These are phyloP conservation scores for Yarrowia sp. DNA, from an alignment of 805 yeast genomes.

Conservation along the genomic window DNA sequence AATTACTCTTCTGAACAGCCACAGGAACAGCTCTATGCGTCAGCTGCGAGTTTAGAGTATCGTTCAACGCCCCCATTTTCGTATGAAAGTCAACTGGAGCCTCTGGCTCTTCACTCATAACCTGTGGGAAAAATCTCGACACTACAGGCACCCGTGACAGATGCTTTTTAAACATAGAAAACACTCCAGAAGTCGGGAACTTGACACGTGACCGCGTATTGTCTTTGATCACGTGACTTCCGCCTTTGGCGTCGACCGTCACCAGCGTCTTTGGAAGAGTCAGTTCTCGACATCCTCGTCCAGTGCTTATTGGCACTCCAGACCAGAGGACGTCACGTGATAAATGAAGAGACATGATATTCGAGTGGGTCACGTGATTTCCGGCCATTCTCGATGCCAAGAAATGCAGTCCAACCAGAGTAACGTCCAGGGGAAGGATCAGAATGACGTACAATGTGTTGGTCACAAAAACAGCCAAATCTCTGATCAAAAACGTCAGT, in stretches of 20 bases:
- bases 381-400: background rate
- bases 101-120: background rate
- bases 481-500: background rate
- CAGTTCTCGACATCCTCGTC: slow-evolving; percentile 20
- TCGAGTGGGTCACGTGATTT: background rate
- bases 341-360: background rate
- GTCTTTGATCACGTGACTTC: slow-evolving; percentile 2
- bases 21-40: background rate
- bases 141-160: background rate
- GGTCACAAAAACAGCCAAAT: slow-evolving; percentile 4
- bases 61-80: slow-evolving; percentile 10
- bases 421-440: background rate
- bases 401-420: slow-evolving; percentile 1
- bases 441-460: slow-evolving; percentile 5
- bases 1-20: slow-evolving; percentile 3
- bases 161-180: background rate
- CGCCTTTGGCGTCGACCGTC: background rate
- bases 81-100: background rate
- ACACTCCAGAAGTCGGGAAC: background rate
- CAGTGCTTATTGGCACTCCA: slow-evolving; percentile 23
- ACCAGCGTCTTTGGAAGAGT: background rate
- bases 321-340: slow-evolving; percentile 17
- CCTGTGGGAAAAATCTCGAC: background rate
- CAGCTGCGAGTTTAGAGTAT: slow-evolving; percentile 17
- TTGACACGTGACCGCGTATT: background rate